Evolutionary conservation across 1,284 basidiomycete species (phyloP).

Genomic region (Ustilago sp.): DNA sequence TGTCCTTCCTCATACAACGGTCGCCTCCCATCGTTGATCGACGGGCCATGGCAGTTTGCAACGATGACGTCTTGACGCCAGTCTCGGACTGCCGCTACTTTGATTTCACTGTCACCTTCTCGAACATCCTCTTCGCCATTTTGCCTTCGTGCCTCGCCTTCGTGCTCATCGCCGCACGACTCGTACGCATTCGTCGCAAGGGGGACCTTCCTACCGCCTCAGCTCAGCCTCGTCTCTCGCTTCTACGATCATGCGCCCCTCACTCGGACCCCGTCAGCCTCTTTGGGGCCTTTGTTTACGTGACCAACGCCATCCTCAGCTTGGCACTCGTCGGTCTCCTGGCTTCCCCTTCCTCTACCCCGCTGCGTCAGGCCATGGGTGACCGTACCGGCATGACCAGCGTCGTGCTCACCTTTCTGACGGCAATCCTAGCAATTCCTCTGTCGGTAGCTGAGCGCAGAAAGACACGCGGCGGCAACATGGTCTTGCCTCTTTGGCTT

Average conservation of each 20-base stretch:
- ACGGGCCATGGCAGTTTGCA: conserved; percentile 30
- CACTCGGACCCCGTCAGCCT: conserved; percentile 42
- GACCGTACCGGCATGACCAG: conserved; percentile 23
- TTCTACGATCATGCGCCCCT: conserved; percentile 25
- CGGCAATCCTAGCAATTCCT: conserved; percentile 34
- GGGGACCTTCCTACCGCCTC: conserved; percentile 23
- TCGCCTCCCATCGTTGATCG: neutral
- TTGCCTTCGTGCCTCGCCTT: conserved; percentile 45
- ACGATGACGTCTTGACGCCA: conserved; percentile 51
- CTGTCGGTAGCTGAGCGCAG: conserved; percentile 36
- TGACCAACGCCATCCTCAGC: conserved; percentile 34
- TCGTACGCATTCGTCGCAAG: conserved; percentile 29
- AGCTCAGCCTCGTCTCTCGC: conserved; percentile 16
- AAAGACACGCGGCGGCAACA: conserved; percentile 45
- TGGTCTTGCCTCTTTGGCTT: conserved; percentile 53
- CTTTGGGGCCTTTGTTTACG: conserved; percentile 30
- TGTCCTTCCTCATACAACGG: neutral
- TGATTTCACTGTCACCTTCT: conserved; percentile 59
- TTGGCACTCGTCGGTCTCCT: conserved; percentile 25
- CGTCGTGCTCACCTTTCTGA: conserved; percentile 37
- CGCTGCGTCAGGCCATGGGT: conserved; percentile 20
- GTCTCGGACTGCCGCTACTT: conserved; percentile 55
- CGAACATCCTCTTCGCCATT: conserved; percentile 46
- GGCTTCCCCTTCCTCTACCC: conserved; percentile 12
- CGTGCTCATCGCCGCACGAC: conserved; percentile 16